Base-by-base conservation (phyloP, 768 basidiomycete genomes). In the Suillus hirtellus region DNA sequence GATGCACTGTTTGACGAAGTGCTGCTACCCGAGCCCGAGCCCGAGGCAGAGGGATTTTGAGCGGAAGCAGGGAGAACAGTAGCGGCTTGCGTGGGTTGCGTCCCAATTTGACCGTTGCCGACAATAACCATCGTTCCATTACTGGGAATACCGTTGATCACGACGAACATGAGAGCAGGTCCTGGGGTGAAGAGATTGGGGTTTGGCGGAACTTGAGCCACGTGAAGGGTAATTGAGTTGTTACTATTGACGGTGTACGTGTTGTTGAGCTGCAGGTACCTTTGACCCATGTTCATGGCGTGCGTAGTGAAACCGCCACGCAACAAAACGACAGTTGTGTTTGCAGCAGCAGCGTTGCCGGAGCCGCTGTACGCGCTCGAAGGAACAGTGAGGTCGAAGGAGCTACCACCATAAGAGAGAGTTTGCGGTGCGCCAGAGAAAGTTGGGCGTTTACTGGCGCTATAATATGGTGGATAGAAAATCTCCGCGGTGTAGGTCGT, bases 381-480 rank as follows among this genome's bases (percentile, higher is more conserved):
- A 24, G 88, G 81, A 47, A 98, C 77, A 1, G 81, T 84, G 66
- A 98, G 78, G 74, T 96, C 85, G 73, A 97, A 97, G 19, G 82
- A 78, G 34, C 78, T 64, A 1, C 96, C 96, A 44, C 96, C 96
- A 69, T 99, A 99, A 0, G 84, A 76, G 59, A 99, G 79, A 1
- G 78, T 89, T n/a, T 75, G 76, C 0, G 96, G 96, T 0, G 93
- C 73, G 7, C 90, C 89, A 15, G 79, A 72, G 15, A 89, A 90
- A 1, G 76, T 76, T 1, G 96, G 96, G 12, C 95, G 89, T 0
- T 80, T 79, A 52, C 76, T 70, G 12, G 89, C 83, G 46, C 84
- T 80, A 79, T 90, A 98, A 79, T 96, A 99, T 12, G 87, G 82
- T 0, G 96, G 96, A 79, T 95, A 98, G 81, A 95, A 99, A 46